Evolutionary conservation across 257 asterid genomes (phyloP).

Genomic region (Misopates orontium): DNA sequence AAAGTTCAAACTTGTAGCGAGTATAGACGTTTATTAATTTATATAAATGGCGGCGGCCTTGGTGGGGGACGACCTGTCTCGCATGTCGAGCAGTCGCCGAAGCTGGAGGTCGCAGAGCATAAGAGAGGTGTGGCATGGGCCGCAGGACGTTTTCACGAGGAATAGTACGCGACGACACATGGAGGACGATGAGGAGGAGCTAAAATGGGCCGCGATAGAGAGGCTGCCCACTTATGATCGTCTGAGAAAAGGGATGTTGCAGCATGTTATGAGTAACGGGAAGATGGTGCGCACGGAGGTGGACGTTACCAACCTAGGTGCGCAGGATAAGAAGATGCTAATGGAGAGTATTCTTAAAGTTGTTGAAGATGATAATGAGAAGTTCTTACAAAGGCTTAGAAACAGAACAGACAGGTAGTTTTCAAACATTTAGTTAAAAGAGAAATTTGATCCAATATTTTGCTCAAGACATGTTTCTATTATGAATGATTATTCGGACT

Average conservation of each 20-base stretch:
- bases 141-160: slow-evolving; percentile 54
- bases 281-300: slow-evolving; percentile 46
- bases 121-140: slow-evolving; percentile 69
- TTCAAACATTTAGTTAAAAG: too few relatives aligned
- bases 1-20: too few relatives aligned
- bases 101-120: slow-evolving; percentile 70
- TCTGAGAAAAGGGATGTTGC: slow-evolving; percentile 68
- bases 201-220: slow-evolving; percentile 87
- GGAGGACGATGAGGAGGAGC: slow-evolving; percentile 81
- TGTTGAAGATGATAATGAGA: slow-evolving; percentile 75
- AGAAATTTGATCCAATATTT: too few relatives aligned
- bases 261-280: slow-evolving; percentile 60
- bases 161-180: slow-evolving; percentile 59
- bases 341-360: slow-evolving; percentile 69
- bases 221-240: slow-evolving; percentile 77
- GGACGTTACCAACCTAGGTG: slow-evolving; percentile 58
- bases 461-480: too few relatives aligned
- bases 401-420: slow-evolving; percentile 79
- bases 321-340: slow-evolving; percentile 60
- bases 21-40: too few relatives aligned
- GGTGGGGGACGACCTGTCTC: slow-evolving; percentile 53
- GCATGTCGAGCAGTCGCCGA: slow-evolving; percentile 48
- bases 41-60: slow-evolving; percentile 47
- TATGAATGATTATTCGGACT: neutral
- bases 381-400: slow-evolving; percentile 60